These are phyloP conservation scores for Helenozyma rhizophorensis DNA, from an alignment of 805 yeast genomes.

Conservation along the genomic window DNA sequence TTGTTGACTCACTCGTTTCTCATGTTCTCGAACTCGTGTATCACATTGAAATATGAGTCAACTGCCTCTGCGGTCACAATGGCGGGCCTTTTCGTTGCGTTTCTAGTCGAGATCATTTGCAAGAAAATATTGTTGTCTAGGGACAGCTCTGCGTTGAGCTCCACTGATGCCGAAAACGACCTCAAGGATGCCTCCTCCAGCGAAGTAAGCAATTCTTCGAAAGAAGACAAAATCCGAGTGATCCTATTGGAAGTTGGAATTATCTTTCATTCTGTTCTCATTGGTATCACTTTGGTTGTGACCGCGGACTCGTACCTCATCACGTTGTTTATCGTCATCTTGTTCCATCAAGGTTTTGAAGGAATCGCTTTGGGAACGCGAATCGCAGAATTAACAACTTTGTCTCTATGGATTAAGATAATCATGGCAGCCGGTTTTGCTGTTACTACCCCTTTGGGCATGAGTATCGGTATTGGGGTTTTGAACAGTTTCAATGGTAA, in stretches of 20 bases:
- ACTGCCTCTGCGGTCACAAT: constrained; percentile 24
- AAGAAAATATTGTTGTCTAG: not conserved
- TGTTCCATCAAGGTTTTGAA: constrained; percentile 27
- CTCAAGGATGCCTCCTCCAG: not conserved
- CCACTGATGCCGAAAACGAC: not conserved
- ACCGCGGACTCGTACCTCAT: constrained; percentile 22
- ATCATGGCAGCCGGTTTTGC: constrained; percentile 4
- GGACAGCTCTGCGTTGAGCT: not conserved
- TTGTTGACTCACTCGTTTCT: constrained; percentile 24
- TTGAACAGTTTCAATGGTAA: constrained; percentile 20
- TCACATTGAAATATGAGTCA: constrained; percentile 21
- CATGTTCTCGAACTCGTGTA: constrained; percentile 25
- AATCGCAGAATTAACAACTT: constrained; percentile 18
- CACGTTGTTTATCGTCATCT: constrained; percentile 23
- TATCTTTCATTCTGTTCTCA: constrained; percentile 26
- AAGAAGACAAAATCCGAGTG: not conserved
- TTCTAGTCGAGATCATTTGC: constrained; percentile 18
- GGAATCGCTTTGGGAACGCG: constrained; percentile 27
- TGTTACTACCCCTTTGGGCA: constrained; percentile 66
- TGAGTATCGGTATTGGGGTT: constrained; percentile 74
- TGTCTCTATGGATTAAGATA: constrained; percentile 1
- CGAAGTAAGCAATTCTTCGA: too few species aligned
- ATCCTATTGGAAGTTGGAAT: constrained; percentile 23
- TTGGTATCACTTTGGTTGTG: constrained; percentile 23
- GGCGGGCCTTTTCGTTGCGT: constrained; percentile 26